Evolutionary conservation across 306 rosid species (phyloP).

Genomic region (Quercus rubra): DNA sequence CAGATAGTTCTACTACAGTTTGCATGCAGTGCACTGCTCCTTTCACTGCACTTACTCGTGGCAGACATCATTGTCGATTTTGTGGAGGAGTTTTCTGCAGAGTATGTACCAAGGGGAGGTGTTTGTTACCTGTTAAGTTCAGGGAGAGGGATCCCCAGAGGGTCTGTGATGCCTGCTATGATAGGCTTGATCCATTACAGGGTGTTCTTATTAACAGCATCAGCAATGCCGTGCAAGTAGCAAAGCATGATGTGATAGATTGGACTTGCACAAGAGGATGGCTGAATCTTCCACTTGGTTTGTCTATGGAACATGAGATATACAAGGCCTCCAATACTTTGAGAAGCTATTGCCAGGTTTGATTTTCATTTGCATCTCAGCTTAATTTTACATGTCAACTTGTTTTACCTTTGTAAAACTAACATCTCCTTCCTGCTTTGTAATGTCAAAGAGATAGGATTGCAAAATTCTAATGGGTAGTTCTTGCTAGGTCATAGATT

Average conservation of each 20-base stretch:
- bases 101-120: slow-evolving; percentile 75
- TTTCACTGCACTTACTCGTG: slow-evolving; percentile 85
- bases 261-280: slow-evolving; percentile 98
- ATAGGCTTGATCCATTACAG: slow-evolving; percentile 93
- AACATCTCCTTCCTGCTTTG: neutral
- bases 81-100: slow-evolving; percentile 95
- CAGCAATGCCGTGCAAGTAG: slow-evolving; percentile 85
- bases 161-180: slow-evolving; percentile 96
- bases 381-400: neutral
- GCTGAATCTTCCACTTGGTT: slow-evolving; percentile 88
- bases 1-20: slow-evolving; percentile 71
- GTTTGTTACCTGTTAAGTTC: slow-evolving; percentile 79
- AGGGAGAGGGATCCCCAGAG: slow-evolving; percentile 97
- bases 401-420: neutral
- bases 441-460: neutral
- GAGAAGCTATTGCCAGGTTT: slow-evolving; percentile 87
- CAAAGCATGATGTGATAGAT: slow-evolving; percentile 92
- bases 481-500: neutral
- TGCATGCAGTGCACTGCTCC: slow-evolving; percentile 87
- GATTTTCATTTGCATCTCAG: slow-evolving; percentile 1
- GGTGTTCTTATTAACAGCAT: slow-evolving; percentile 75
- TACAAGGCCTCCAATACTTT: slow-evolving; percentile 88
- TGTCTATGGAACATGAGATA: slow-evolving; percentile 94
- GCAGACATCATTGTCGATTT: slow-evolving; percentile 97
- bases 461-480: neutral